Conservation (phyloP, 2,329 filamentous ascomycete species). For the Epichloe amarillans region DNA sequence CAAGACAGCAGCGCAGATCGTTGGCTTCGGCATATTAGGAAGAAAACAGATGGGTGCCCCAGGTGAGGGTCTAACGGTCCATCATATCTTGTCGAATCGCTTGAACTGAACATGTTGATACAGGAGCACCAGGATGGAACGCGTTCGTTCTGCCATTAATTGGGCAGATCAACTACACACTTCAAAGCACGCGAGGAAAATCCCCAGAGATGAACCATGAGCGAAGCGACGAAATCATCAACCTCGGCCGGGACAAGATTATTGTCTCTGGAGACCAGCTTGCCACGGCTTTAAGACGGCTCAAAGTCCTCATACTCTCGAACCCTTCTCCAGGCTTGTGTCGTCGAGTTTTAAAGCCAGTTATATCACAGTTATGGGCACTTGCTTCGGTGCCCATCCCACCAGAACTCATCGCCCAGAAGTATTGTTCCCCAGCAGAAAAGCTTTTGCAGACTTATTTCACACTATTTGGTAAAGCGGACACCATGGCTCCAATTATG, state of each 20-base stretch:
- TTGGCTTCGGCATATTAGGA: conserved; percentile 49
- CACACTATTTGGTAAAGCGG: conserved; percentile 37
- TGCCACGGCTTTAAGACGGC: conserved; percentile 35
- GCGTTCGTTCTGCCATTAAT: conserved; percentile 47
- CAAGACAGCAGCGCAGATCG: conserved; percentile 23
- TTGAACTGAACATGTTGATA: neutral
- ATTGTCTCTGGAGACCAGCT: conserved; percentile 36
- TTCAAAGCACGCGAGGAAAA: conserved; percentile 6
- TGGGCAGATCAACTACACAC: conserved; percentile 32
- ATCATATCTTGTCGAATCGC: neutral
- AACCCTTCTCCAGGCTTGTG: conserved; percentile 55
- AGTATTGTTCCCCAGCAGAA: conserved; percentile 31
- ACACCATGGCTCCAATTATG: conserved; percentile 35
- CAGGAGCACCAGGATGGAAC: conserved; percentile 47
- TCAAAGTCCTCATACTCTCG: conserved; percentile 43
- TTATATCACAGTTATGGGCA: conserved; percentile 51
- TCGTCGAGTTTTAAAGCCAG: conserved; percentile 43
- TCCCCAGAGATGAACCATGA: conserved; percentile 7
- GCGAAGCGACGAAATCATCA: conserved; percentile 26
- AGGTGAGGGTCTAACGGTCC: conserved; percentile 21
- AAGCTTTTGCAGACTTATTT: conserved; percentile 44
- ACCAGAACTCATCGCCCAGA: conserved; percentile 19
- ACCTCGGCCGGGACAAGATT: conserved; percentile 29
- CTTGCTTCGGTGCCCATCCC: conserved; percentile 38
- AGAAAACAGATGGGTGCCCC: conserved; percentile 50